A percentile compares a stretch with the other conserved stretches of the same genome.
Conservation (phyloP, 2,329 filamentous ascomycete genomes). For the Epichloe brachyelytri region DNA sequence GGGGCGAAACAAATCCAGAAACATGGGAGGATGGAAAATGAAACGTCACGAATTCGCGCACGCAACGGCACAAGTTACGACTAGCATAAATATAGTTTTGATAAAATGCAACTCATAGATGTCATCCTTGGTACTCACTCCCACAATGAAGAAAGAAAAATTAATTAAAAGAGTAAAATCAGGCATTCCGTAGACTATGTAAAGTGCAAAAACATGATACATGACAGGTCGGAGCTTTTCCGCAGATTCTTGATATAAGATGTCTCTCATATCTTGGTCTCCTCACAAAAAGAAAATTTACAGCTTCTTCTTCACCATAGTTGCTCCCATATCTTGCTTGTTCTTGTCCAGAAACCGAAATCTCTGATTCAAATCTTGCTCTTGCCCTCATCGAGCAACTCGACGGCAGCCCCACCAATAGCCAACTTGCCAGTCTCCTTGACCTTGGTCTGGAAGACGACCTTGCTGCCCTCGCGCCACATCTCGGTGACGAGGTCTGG, state of each 20-base stretch:
- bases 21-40: background rate
- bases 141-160: no score
- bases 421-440: slow-evolving; percentile 87
- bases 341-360: no score
- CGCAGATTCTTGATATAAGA: background rate
- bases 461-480: slow-evolving; percentile 74
- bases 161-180: background rate
- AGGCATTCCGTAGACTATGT: background rate
- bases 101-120: no score
- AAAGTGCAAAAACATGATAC: slow-evolving; percentile 1
- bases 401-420: slow-evolving; percentile 68
- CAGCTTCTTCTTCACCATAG: no score
- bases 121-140: no score
- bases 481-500: slow-evolving; percentile 85
- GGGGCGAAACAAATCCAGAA: no score
- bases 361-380: slow-evolving; percentile 14
- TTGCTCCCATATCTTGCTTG: no score
- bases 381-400: slow-evolving; percentile 39
- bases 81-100: background rate
- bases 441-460: slow-evolving; percentile 78
- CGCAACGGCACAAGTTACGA: background rate
- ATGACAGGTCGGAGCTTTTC: slow-evolving; percentile 3
- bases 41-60: background rate
- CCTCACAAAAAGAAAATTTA: background rate
- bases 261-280: background rate